Evolutionary conservation across 208 protist genomes (phyloP).

Genomic region (Trypanosoma rangeli): DNA sequence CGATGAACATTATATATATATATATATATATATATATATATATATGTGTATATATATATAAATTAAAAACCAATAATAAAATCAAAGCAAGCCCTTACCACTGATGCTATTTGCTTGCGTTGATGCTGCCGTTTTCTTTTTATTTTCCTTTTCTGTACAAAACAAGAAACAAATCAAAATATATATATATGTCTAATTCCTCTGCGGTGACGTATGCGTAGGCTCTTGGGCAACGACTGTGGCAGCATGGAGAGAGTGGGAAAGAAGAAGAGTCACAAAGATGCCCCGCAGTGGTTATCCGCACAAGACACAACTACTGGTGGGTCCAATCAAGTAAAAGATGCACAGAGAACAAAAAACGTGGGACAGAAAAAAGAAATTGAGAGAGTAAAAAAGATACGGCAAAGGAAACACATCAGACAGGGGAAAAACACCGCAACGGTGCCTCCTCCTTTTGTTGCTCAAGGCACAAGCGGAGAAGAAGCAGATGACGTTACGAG

Average conservation of each 20-base stretch:
- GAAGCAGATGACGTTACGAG: neutral
- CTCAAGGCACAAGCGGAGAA: neutral
- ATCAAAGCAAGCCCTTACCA: neutral
- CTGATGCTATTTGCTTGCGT: neutral
- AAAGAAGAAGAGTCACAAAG: neutral
- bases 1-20: constrained; percentile 37
- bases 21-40: neutral
- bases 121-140: neutral
- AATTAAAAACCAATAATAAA: neutral
- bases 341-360: constrained; percentile 20
- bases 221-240: neutral
- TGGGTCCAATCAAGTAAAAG: neutral
- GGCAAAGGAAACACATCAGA: constrained; percentile 15
- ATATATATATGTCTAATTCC: neutral
- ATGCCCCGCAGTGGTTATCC: neutral
- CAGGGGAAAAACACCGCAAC: constrained; percentile 12
- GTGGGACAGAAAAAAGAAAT: constrained; percentile 7
- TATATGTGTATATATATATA: neutral
- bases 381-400: constrained; percentile 3
- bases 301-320: neutral
- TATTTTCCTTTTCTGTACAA: constrained; percentile 3
- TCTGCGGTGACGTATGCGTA: neutral
- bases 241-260: neutral
- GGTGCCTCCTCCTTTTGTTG: neutral
- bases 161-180: neutral